Percentiles rank a stretch among this genome's conserved stretches.
Conservation (phyloP, 1,139 yeast genomes). For the Pichiaceae sp. region DNA sequence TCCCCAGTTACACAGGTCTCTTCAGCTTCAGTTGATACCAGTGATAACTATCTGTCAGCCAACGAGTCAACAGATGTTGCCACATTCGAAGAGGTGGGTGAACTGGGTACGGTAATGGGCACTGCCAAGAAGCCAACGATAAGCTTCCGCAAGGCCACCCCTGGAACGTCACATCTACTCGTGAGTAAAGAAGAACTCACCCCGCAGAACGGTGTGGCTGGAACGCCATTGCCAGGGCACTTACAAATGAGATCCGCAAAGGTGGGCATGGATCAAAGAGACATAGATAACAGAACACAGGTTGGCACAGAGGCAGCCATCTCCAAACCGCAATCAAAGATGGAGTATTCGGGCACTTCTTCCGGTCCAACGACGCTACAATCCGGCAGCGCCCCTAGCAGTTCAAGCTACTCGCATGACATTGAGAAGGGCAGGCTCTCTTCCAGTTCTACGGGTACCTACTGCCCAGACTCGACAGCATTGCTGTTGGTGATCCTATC, state of each 20-base stretch:
- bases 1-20: background rate
- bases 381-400: too few species aligned
- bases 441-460: background rate
- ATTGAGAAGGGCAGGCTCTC: background rate
- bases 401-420: too few species aligned
- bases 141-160: background rate
- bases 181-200: background rate
- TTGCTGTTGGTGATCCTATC: conserved; percentile 12
- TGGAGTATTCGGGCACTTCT: too few species aligned
- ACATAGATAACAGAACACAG: too few species aligned
- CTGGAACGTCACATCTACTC: background rate
- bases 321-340: too few species aligned
- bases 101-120: background rate
- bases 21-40: background rate
- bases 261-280: too few species aligned
- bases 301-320: too few species aligned
- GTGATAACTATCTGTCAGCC: background rate
- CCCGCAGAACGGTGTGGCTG: too few species aligned
- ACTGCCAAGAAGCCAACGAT: background rate
- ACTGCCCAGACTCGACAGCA: conserved; percentile 9
- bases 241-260: too few species aligned
- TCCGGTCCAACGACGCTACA: too few species aligned
- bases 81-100: background rate
- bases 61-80: background rate
- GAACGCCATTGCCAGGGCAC: too few species aligned